phyloP scores from a whole-genome alignment of 306 rosid genomes.

The Prunus kanzakura region DNA sequence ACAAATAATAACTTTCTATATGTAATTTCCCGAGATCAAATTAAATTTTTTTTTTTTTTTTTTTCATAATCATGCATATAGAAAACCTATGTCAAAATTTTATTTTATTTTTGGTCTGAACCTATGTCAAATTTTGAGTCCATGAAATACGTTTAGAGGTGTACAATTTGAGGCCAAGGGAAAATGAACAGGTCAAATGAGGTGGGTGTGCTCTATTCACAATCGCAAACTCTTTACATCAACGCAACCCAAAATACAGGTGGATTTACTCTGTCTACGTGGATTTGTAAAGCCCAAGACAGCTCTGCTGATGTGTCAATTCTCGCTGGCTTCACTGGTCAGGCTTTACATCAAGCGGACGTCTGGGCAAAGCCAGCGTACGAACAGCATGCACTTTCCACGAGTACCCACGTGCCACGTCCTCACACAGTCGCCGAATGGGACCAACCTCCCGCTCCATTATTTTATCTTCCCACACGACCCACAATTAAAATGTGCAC shows the following conservation, averaged over 20 bases:
- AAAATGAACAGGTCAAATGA: not conserved
- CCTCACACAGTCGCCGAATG: not conserved
- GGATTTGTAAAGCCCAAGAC: conserved; percentile 1
- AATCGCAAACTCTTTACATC: no score
- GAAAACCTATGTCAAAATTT: no score
- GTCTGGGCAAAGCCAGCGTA: conserved; percentile 25
- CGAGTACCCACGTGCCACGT: conserved; percentile 29
- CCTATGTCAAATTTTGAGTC: not conserved
- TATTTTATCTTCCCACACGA: not conserved
- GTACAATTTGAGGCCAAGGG: not conserved
- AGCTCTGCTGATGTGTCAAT: not conserved
- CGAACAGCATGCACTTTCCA: conserved; percentile 42
- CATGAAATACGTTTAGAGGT: not conserved
- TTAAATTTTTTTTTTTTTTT: no score
- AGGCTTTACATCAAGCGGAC: conserved; percentile 10
- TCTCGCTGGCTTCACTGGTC: conserved; percentile 4
- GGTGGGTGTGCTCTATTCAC: not conserved
- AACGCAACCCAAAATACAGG: not conserved
- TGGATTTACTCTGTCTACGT: not conserved
- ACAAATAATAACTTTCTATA: no score
- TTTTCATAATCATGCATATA: no score
- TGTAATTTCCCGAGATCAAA: no score
- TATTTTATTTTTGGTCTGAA: no score
- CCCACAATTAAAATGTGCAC: not conserved
- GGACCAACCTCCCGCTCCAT: not conserved